A percentile compares a stretch with the other conserved stretches of the same genome.
phyloP scores from a whole-genome alignment of 176 grass and related monocot species.

The Luzula sylvatica region DNA sequence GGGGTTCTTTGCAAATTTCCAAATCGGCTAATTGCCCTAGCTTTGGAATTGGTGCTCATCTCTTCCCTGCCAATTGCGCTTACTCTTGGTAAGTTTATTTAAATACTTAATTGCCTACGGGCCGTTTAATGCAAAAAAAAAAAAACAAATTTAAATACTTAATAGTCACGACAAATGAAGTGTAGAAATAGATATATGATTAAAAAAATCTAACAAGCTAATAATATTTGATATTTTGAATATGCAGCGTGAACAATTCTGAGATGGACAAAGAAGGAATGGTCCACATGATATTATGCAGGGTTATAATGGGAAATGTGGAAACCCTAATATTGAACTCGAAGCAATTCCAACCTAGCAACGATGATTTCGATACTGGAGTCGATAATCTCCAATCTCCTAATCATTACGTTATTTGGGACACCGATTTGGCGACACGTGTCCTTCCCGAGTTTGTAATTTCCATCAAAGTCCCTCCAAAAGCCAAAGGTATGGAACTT shows the following conservation, averaged over 20 bases:
- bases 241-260: conserved; percentile 38
- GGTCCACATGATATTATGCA: conserved; percentile 60
- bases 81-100: conserved; percentile 58
- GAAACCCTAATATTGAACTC: conserved; percentile 56
- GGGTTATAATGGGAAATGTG: conserved; percentile 76
- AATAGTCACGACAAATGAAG: neutral
- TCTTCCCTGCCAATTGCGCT: conserved; percentile 61
- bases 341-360: conserved; percentile 51
- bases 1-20: conserved; percentile 36
- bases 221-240: conserved; percentile 19
- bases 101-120: too few relatives aligned
- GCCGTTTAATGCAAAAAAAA: too few relatives aligned
- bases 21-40: conserved; percentile 24
- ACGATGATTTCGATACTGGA: conserved; percentile 49
- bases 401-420: conserved; percentile 64
- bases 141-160: neutral
- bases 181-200: neutral
- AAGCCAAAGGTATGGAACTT: conserved; percentile 37
- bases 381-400: conserved; percentile 73
- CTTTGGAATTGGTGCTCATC: conserved; percentile 66
- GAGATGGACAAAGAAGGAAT: conserved; percentile 58
- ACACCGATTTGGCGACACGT: conserved; percentile 43
- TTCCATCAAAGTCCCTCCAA: conserved; percentile 37
- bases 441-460: conserved; percentile 71
- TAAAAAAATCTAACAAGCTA: too few relatives aligned